Base-by-base conservation (phyloP, 371 early-diverging fungal species). In the Enterospora canceri region DNA sequence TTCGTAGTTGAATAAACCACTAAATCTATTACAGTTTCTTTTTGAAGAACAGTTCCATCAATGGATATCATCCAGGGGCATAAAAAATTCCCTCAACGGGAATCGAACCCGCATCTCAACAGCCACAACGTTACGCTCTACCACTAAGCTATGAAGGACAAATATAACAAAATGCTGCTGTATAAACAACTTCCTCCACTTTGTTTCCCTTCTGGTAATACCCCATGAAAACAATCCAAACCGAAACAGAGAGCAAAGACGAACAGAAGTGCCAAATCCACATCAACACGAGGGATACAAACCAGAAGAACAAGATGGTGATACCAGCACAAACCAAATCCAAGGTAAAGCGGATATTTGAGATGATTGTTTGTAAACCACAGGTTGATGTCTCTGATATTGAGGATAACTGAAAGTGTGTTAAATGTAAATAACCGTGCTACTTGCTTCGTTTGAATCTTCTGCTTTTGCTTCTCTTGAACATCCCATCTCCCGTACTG, bases 401-500 rank as follows among this genome's bases (percentile, higher is more conserved):
- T 40, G n/a, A 12, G 40, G n/a, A 40, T 40, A 40, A 40, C 8
- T 40, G n/a, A n/a, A n/a, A n/a, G n/a, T n/a, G n/a, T n/a, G n/a
- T n/a, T n/a, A n/a, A n/a, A 24, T 32, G 15, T 33, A 16, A 18
- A 5, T 35, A n/a, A 24, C 65, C 35, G 46, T 31, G 19, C 60
- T 68, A 0, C 34, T 23, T 19, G 67, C 29, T 62, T 31, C 54
- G 31, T 56, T 57, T 62, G 67, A 58, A 58, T 63, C 29, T 46
- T 66, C 62, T 4, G 68, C 31, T 0, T 70, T 28, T 23, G 58
- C 53, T 35, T 68, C 68, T 64, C 73, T 69, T 54, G 58, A 60
- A 53, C 57, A 65, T 58, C 75, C 71, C 33, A 49, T 49, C 34
- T 56, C 50, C 54, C 71, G 12, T 0, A 61, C 35, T 56, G 58